Evolutionary conservation across 1,284 basidiomycete genomes (phyloP), one percentile per base, ranked within the genome.

Genomic region (Wolfiporia cocos): DNA sequence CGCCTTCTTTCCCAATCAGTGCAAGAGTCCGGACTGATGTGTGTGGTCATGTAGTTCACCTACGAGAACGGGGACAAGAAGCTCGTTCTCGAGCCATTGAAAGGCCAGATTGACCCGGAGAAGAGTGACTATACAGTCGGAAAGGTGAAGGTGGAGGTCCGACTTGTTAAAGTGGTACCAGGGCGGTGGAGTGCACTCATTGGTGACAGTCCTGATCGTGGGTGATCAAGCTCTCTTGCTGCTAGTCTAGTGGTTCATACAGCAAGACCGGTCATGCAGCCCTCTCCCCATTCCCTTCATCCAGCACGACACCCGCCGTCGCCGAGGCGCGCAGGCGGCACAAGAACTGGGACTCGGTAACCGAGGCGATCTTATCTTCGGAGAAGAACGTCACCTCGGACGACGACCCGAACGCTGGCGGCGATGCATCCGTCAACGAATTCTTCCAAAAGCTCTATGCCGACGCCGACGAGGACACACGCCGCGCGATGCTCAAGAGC

Each of bases 401-500:
- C 11, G 78, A 92, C 50, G 87, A 92, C 61, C 84, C 89, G 3
- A 92, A 92, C 59, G 78, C 81, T 9, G 86, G 86, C 28, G 89
- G 90, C 15, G 90, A 92, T 58, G 71, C 68, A 44, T 74, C 85
- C 9, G 73, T 89, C 49, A 90, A 90, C 59, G 50, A 66, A 12
- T 89, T 89, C 67, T 90, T 90, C 74, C 84, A 87, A 58, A 82
- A 86, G 66, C 77, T 97, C 46, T 97, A 87, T 56, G 71, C 72
- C 3, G 85, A 86, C 57, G 87, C 91, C 10, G 91, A 95, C 57
- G 87, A 91, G 0, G 88, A 96, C 56, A 91, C 91, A 3, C 79
- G 73, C 55, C 76, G 82, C 30, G 94, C 93, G 0, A 97, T 97
- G 92, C 81, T 96, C 80, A 97, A 97, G 75, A 92, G 89, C 59